Percentiles rank a stretch among this genome's conserved stretches.
Conservation (phyloP, 768 basidiomycete species). For the Boletus huronensis region DNA sequence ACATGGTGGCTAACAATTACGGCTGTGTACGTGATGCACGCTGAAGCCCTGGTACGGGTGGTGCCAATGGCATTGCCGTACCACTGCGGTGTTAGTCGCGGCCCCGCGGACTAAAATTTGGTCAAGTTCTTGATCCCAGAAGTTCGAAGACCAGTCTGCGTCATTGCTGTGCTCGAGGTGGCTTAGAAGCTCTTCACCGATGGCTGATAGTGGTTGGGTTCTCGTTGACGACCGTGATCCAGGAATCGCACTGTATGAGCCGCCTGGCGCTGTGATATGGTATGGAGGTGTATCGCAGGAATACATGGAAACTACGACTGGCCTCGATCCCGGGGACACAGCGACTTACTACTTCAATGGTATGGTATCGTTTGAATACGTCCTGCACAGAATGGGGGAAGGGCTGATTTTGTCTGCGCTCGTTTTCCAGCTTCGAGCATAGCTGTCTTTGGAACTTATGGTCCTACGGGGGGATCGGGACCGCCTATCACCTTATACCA, state of each 20-base stretch:
- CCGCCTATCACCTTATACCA: neutral
- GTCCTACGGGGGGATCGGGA: neutral
- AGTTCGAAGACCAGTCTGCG: neutral
- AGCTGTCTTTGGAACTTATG: neutral
- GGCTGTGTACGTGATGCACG: neutral
- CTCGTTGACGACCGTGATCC: neutral
- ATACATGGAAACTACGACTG: neutral
- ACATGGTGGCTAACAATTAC: neutral
- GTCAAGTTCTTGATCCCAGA: neutral
- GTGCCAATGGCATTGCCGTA: too few species aligned
- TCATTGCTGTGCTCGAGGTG: too few species aligned
- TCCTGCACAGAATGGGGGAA: neutral
- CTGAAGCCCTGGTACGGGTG: neutral
- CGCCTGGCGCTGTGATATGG: neutral
- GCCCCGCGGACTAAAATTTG: neutral
- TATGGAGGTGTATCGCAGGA: neutral
- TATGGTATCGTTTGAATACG: neutral
- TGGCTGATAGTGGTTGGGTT: neutral
- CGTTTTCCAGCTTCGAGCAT: slow-evolving; percentile 6
- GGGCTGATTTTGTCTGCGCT: neutral
- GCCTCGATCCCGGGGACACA: neutral
- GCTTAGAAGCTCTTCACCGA: neutral
- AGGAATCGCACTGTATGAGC: neutral
- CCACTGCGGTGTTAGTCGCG: neutral
- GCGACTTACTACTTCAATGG: slow-evolving; percentile 2